These are phyloP conservation scores for Aspergillus sp. DNA, from an alignment of 2,329 filamentous ascomycete genomes.

Conservation along the genomic window DNA sequence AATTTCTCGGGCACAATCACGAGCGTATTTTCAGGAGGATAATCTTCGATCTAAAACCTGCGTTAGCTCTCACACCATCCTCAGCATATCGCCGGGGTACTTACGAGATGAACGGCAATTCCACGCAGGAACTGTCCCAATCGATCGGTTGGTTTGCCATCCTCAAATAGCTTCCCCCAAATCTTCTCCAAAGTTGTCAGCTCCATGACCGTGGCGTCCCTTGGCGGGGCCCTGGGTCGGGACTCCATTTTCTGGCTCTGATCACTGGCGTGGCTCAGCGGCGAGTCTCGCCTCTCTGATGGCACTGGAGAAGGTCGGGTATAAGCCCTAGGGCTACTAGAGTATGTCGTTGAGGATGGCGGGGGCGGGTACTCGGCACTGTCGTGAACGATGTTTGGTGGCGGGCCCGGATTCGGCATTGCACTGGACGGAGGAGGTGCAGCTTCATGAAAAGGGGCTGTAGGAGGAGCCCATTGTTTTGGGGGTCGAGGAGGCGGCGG, in stretches of 20 bases:
- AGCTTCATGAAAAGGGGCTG: constrained; percentile 15
- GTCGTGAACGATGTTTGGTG: constrained; percentile 7
- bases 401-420: constrained; percentile 19
- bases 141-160: constrained; percentile 65
- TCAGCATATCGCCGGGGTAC: constrained; percentile 19
- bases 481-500: constrained; percentile 27
- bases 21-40: constrained; percentile 63
- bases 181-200: constrained; percentile 64
- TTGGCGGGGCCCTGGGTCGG: constrained; percentile 37
- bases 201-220: constrained; percentile 45
- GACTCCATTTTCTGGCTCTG: constrained; percentile 26
- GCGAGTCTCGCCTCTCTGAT: constrained; percentile 30
- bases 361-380: constrained; percentile 19
- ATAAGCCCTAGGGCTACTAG: constrained; percentile 20
- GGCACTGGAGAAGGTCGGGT: constrained; percentile 19
- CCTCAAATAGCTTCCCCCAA: constrained; percentile 73
- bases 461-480: constrained; percentile 21
- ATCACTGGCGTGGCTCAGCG: constrained; percentile 35
- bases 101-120: constrained; percentile 70
- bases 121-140: constrained; percentile 70
- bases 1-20: constrained; percentile 76
- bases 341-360: constrained; percentile 15
- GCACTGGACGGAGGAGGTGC: constrained; percentile 16
- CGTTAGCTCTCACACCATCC: constrained; percentile 12
- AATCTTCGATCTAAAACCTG: constrained; percentile 61